Percentiles rank a stretch among this genome's conserved stretches.
Evolutionary conservation across 2,329 filamentous ascomycete species (phyloP).

Genomic region (Ambrosiella xylebori): DNA sequence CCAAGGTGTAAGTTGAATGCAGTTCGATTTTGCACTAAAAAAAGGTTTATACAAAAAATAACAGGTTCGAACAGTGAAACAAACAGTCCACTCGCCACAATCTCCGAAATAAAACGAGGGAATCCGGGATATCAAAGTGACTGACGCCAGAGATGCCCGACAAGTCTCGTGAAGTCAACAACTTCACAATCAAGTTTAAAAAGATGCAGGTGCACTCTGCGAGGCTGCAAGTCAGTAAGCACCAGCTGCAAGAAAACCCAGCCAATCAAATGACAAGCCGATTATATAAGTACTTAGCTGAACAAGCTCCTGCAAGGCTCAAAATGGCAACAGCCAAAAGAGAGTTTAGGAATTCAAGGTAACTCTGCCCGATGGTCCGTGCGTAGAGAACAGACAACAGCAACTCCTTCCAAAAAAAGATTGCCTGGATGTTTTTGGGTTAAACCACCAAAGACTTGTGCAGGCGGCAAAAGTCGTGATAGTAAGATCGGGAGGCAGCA

Average conservation of each 20-base stretch:
- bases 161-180: background rate
- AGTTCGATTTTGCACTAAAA: background rate
- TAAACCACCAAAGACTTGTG: conserved; percentile 1
- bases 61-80: background rate
- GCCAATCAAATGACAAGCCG: conserved; percentile 9
- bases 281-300: conserved; percentile 3
- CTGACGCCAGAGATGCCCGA: no score
- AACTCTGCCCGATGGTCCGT: conserved; percentile 10
- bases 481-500: background rate
- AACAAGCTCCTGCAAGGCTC: conserved; percentile 11
- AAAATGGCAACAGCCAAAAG: conserved; percentile 12
- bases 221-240: conserved; percentile 6
- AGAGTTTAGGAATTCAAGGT: conserved; percentile 1
- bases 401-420: conserved; percentile 12
- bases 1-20: no score
- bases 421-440: background rate
- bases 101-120: background rate
- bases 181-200: background rate
- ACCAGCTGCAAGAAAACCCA: background rate
- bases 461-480: conserved; percentile 1
- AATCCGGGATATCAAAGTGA: no score
- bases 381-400: conserved; percentile 8
- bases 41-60: background rate
- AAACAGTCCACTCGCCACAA: background rate
- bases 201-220: conserved; percentile 4